These are phyloP conservation scores for Cucurbitaria berberidis DNA, from an alignment of 2,329 filamentous ascomycete species.

Conservation along the genomic window DNA sequence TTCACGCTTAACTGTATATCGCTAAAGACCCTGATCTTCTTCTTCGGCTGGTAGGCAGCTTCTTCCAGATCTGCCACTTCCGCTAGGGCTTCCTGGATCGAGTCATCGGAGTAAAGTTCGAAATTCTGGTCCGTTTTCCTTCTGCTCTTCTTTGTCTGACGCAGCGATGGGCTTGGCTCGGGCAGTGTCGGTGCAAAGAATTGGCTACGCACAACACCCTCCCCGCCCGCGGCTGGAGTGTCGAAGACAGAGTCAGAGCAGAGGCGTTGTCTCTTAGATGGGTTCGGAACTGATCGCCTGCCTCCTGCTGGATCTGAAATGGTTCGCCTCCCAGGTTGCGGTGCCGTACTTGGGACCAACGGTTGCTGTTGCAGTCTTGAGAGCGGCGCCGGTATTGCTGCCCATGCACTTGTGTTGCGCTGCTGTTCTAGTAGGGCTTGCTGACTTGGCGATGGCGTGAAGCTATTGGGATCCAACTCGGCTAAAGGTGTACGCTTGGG, in stretches of 20 bases:
- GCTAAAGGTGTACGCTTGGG: conserved; percentile 67
- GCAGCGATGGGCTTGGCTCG: conserved; percentile 51
- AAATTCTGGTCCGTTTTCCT: conserved; percentile 49
- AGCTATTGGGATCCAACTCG: conserved; percentile 71
- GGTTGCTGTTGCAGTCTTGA: conserved; percentile 38
- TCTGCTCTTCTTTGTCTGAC: conserved; percentile 39
- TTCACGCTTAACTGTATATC: conserved; percentile 27
- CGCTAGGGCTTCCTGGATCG: conserved; percentile 52
- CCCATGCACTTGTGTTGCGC: conserved; percentile 59
- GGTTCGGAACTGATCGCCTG: conserved; percentile 52
- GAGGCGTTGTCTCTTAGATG: conserved; percentile 53
- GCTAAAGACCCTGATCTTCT: conserved; percentile 43
- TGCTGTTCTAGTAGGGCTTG: conserved; percentile 64
- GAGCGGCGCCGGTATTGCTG: conserved; percentile 57
- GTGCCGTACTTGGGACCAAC: conserved; percentile 46
- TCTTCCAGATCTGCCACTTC: conserved; percentile 44
- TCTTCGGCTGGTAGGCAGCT: conserved; percentile 35
- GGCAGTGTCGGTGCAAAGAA: conserved; percentile 51
- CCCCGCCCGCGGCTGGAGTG: conserved; percentile 33
- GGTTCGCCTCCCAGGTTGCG: conserved; percentile 51
- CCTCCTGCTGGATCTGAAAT: conserved; percentile 45
- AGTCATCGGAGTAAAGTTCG: conserved; percentile 57
- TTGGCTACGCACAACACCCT: conserved; percentile 49
- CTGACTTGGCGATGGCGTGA: conserved; percentile 71
- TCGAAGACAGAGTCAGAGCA: conserved; percentile 50